phyloP scores from a whole-genome alignment of 1,139 yeast genomes.

The Kluyveromyces sp. region DNA sequence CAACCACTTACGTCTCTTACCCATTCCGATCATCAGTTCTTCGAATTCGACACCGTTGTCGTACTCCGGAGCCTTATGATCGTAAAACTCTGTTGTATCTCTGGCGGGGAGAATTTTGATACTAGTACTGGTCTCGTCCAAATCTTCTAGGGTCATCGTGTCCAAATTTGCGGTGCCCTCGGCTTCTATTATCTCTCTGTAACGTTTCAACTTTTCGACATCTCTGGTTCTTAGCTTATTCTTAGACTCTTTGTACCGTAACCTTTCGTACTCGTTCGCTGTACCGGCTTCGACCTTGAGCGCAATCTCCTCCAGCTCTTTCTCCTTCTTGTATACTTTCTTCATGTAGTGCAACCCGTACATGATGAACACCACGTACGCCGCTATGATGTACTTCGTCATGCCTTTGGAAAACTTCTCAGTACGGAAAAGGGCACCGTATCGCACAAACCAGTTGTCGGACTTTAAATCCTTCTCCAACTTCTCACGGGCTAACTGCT shows the following conservation, averaged over 20 bases:
- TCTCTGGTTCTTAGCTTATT: conserved; percentile 50
- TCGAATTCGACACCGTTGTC: conserved; percentile 82
- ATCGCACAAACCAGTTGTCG: conserved; percentile 32
- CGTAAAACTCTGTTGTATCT: conserved; percentile 82
- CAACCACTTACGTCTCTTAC: conserved; percentile 75
- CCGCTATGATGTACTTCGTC: conserved; percentile 51
- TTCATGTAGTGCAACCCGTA: conserved; percentile 63
- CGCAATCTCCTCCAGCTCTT: conserved; percentile 44
- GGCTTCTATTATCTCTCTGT: conserved; percentile 34
- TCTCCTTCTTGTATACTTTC: conserved; percentile 58
- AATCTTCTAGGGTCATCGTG: conserved; percentile 44
- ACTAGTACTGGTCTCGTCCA: conserved; percentile 42
- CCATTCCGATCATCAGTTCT: conserved; percentile 76
- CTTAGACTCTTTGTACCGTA: conserved; percentile 47
- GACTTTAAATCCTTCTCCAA: conserved; percentile 32
- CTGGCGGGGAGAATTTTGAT: conserved; percentile 54
- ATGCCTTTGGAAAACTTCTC: conserved; percentile 40
- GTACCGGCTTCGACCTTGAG: conserved; percentile 36
- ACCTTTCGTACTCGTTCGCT: conserved; percentile 51
- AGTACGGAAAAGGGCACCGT: conserved; percentile 43
- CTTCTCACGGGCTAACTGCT: conserved; percentile 30
- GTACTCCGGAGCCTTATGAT: conserved; percentile 69
- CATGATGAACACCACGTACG: conserved; percentile 48
- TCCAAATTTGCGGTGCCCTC: conserved; percentile 32
- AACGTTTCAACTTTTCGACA: conserved; percentile 45